phyloP scores from a whole-genome alignment of 2,329 filamentous ascomycete species.

The Knoxdaviesia proteae region DNA sequence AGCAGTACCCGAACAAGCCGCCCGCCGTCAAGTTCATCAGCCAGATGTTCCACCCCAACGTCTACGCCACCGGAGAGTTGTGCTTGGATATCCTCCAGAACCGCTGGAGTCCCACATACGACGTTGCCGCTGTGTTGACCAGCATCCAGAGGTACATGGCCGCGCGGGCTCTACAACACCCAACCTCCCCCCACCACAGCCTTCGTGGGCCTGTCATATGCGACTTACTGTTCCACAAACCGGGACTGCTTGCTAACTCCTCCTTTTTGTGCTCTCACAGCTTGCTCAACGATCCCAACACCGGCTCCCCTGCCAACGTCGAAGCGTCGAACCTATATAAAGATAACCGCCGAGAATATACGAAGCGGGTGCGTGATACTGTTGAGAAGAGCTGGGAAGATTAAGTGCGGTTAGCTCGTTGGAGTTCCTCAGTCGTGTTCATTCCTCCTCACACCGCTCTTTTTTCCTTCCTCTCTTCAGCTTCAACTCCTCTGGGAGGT shows the following conservation, averaged over 20 bases:
- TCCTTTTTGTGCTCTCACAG: slow-evolving; percentile 20
- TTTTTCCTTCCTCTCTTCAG: no score
- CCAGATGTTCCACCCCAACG: slow-evolving; percentile 98
- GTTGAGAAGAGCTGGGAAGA: slow-evolving; percentile 99
- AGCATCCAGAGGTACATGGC: slow-evolving; percentile 72
- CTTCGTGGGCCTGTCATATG: background rate
- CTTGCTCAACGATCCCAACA: slow-evolving; percentile 93
- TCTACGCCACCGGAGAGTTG: slow-evolving; percentile 90
- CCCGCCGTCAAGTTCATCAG: slow-evolving; percentile 97
- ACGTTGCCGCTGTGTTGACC: slow-evolving; percentile 89
- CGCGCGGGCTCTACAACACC: background rate
- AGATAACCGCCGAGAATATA: slow-evolving; percentile 91
- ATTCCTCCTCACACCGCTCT: no score
- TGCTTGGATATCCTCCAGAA: slow-evolving; percentile 96
- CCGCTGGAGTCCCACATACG: slow-evolving; percentile 95
- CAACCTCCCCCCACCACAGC: background rate
- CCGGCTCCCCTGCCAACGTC: slow-evolving; percentile 92
- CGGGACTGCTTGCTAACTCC: background rate
- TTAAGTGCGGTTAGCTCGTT: slow-evolving; percentile 15
- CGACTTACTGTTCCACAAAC: no score
- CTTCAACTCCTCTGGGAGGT: no score
- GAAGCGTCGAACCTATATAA: slow-evolving; percentile 97
- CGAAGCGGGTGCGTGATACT: slow-evolving; percentile 83
- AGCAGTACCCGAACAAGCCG: slow-evolving; percentile 96
- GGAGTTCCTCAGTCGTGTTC: no score